These are phyloP conservation scores for Metschnikowia lunata DNA, from an alignment of 805 yeast species.

Conservation along the genomic window DNA sequence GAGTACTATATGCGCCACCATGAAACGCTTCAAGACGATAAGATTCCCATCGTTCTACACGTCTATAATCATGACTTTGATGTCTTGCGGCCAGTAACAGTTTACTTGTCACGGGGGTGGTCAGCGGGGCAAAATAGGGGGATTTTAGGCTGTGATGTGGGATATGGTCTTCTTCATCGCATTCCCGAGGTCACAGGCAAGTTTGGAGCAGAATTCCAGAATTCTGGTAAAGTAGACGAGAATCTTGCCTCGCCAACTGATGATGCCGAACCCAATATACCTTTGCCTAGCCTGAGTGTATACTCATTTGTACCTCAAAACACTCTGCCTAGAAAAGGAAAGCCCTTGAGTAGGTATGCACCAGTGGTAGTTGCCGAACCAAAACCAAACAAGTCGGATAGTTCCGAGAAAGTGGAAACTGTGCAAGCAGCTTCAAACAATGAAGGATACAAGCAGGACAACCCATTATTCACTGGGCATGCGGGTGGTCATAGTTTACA, in stretches of 20 bases:
- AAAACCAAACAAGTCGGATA: neutral
- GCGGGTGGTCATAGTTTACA: neutral
- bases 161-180: conserved; percentile 84
- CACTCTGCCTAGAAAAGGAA: neutral
- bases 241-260: neutral
- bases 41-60: conserved; percentile 37
- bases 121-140: conserved; percentile 64
- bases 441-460: neutral
- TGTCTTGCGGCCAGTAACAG: conserved; percentile 79
- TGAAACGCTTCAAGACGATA: conserved; percentile 29
- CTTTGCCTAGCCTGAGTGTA: neutral
- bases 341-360: conserved; percentile 1
- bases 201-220: neutral
- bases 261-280: neutral
- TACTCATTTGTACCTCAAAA: too few species aligned
- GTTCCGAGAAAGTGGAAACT: neutral
- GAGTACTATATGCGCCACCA: conserved; percentile 49
- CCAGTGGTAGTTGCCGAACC: neutral
- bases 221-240: neutral
- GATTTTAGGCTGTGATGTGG: conserved; percentile 88
- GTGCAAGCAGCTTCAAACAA: neutral
- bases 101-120: conserved; percentile 62
- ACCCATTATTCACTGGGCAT: neutral
- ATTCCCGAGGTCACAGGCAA: conserved; percentile 54
- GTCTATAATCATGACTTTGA: conserved; percentile 90